Base-by-base conservation (phyloP, 2,329 filamentous ascomycete species). In the Sclerotinia spermophila region DNA sequence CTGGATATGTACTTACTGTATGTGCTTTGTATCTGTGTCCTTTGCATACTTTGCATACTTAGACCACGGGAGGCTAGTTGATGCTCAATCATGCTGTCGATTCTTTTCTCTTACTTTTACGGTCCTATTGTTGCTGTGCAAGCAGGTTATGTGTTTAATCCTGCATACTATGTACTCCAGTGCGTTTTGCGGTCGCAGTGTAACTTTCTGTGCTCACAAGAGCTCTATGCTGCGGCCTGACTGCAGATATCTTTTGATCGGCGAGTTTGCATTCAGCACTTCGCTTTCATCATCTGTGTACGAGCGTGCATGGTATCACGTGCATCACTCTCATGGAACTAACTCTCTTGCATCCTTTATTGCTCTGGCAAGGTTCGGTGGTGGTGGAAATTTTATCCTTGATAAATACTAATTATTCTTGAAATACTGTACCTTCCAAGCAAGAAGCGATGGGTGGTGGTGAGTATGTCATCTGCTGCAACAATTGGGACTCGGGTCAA, bases 161-260 rank as follows among this genome's bases (percentile, higher is more conserved):
- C 83, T 1, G 83, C 85, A 35, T 91, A 87, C 83, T 1, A 83
- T 84, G 33, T 91, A 87, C 74, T 76, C 77, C 2, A 84, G 84
- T 73, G 89, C 84, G 13, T 81, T 91, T 91, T 60, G 91, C 86
- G 2, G 85, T 91, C 65, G 85, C 89, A 7, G 85, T 84, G 1
- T 92, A 90, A 75, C 82, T 84, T 13, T 85, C 85, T 24, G 84
- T 84, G 82, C 82, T 84, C 67, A 73, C 82, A 0, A 86, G 89
- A 2, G 88, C 88, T 24, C 77, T 91, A 38, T 91, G 92, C 80
- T 92, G 90, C 89, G 90, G 90, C 2, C 79, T 90, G 42, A 84
- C 84, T 4, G 89, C 89, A 33, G 90, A 92, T 76, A 84, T 92
- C 45, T 88, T 88, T 92, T 72, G 90, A 90, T 8, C 84, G 90